These are phyloP conservation scores for Ophiostoma quercus DNA, from an alignment of 2,329 filamentous ascomycete species.

Conservation along the genomic window DNA sequence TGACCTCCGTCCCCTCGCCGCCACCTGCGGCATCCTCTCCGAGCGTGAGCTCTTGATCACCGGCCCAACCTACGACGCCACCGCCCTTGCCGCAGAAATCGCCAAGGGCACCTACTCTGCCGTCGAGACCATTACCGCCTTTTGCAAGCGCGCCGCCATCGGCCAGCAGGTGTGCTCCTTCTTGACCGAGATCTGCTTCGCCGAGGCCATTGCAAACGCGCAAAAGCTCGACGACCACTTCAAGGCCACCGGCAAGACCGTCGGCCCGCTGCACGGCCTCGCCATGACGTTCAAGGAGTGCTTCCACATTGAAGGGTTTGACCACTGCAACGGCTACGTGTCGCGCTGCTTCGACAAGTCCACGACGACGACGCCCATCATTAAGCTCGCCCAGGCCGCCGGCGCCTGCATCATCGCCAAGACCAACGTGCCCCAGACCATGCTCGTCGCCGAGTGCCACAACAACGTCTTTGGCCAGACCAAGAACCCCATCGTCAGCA, in stretches of 20 bases:
- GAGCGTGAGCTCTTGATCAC: slow-evolving; percentile 21
- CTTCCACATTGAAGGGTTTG: slow-evolving; percentile 41
- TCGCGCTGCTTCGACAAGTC: slow-evolving; percentile 25
- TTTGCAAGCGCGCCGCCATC: slow-evolving; percentile 25
- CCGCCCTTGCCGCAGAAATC: background rate
- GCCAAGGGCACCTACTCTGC: slow-evolving; percentile 30
- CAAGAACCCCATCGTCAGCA: slow-evolving; percentile 35
- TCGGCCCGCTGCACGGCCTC: slow-evolving; percentile 41
- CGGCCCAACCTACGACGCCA: slow-evolving; percentile 9
- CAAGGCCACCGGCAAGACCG: slow-evolving; percentile 30
- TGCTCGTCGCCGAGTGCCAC: slow-evolving; percentile 32
- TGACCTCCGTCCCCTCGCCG: slow-evolving; percentile 22
- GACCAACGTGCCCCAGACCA: slow-evolving; percentile 32
- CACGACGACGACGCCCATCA: slow-evolving; percentile 29
- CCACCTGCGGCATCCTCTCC: slow-evolving; percentile 19
- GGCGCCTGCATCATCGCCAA: slow-evolving; percentile 32
- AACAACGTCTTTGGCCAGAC: slow-evolving; percentile 38
- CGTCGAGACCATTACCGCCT: slow-evolving; percentile 24
- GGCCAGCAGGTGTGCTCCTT: slow-evolving; percentile 39
- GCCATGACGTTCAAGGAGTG: slow-evolving; percentile 48
- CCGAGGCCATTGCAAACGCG: slow-evolving; percentile 33
- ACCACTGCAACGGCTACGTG: slow-evolving; percentile 36
- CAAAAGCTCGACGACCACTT: slow-evolving; percentile 34
- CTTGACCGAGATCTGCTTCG: slow-evolving; percentile 40
- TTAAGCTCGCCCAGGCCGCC: slow-evolving; percentile 43